Conservation (phyloP, 371 early-diverging fungal genomes). For the Lichtheimia ornata region DNA sequence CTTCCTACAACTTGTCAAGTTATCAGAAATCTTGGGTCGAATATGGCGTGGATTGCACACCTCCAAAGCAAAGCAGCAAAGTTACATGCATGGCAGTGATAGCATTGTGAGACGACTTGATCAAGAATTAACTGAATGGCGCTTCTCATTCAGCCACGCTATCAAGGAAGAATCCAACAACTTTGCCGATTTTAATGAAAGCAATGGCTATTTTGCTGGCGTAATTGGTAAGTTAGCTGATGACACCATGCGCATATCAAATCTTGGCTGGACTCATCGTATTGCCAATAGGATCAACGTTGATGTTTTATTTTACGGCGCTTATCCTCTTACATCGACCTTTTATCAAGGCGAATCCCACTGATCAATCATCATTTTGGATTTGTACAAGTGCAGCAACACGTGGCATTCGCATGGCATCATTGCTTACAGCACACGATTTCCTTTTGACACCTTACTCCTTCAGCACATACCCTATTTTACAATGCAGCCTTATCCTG, state of each 20-base stretch:
- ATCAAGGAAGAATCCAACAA: constrained; percentile 34
- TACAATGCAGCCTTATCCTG: constrained; percentile 46
- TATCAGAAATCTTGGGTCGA: constrained; percentile 48
- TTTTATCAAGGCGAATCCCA: constrained; percentile 35
- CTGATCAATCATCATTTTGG: constrained; percentile 29
- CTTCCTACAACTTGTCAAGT: constrained; percentile 46
- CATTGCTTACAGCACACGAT: constrained; percentile 36
- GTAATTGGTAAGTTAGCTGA: constrained; percentile 32
- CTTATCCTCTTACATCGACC: constrained; percentile 47
- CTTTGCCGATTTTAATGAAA: constrained; percentile 42
- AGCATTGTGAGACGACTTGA: constrained; percentile 43
- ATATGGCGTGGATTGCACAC: constrained; percentile 49
- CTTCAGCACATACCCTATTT: constrained; percentile 44
- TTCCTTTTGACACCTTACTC: constrained; percentile 49
- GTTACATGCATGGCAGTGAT: constrained; percentile 44
- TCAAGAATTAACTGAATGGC: constrained; percentile 51
- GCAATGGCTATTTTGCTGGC: constrained; percentile 37
- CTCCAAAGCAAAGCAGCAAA: constrained; percentile 40
- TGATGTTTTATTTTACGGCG: constrained; percentile 40
- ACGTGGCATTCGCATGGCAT: constrained; percentile 41
- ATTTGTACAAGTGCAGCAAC: constrained; percentile 53
- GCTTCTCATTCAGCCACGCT: constrained; percentile 41
- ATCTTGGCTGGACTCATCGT: too few species aligned
- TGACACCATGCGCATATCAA: constrained; percentile 1
- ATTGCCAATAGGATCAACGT: constrained; percentile 25